A percentile compares a stretch with the other conserved stretches of the same genome.
These are phyloP conservation scores for Solanum pinnatisectum DNA, from an alignment of 257 asterid genomes.

Conservation along the genomic window DNA sequence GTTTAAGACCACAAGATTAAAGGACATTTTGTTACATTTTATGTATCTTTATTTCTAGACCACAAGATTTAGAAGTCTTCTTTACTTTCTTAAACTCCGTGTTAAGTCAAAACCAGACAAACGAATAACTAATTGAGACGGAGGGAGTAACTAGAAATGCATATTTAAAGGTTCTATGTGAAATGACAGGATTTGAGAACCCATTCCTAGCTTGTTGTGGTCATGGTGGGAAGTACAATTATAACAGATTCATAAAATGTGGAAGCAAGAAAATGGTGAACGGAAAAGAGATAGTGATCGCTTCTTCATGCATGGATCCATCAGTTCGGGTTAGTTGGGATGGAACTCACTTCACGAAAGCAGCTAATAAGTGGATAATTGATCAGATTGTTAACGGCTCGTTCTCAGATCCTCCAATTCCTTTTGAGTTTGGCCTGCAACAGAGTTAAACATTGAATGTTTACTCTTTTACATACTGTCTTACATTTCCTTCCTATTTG, in stretches of 20 bases:
- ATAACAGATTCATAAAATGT: slow-evolving; percentile 41
- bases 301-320: slow-evolving; percentile 53
- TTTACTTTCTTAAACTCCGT: not conserved
- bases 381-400: slow-evolving; percentile 49
- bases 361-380: slow-evolving; percentile 70
- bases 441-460: slow-evolving; percentile 1
- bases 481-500: not conserved
- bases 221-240: slow-evolving; percentile 68
- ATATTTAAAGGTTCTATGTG: not conserved
- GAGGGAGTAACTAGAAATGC: not conserved
- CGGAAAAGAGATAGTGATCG: slow-evolving; percentile 44
- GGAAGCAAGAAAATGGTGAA: slow-evolving; percentile 45
- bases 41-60: not conserved
- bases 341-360: slow-evolving; percentile 70
- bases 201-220: slow-evolving; percentile 76
- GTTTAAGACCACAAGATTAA: not conserved
- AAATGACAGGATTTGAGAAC: slow-evolving; percentile 48
- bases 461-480: not conserved
- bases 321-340: slow-evolving; percentile 52
- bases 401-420: slow-evolving; percentile 58
- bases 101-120: not conserved
- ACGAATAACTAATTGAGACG: not conserved
- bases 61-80: not conserved
- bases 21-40: not conserved
- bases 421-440: slow-evolving; percentile 42